These are phyloP conservation scores for Tremella mesenterica DNA, from an alignment of 768 basidiomycete species.

Conservation along the genomic window DNA sequence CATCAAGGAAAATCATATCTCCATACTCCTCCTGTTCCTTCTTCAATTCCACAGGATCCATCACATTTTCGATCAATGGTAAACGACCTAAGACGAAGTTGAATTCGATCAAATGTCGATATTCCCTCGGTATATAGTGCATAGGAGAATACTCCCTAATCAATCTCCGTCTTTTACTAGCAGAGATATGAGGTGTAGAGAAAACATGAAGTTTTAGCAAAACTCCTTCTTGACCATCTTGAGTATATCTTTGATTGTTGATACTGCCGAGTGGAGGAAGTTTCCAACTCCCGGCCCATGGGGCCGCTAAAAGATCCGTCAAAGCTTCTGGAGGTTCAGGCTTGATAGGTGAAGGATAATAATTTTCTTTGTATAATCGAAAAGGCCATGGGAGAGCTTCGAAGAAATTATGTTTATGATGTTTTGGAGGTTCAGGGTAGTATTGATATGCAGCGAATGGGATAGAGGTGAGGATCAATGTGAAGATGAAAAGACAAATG, in stretches of 20 bases:
- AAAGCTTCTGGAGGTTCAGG: not conserved
- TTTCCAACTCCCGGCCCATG: not conserved
- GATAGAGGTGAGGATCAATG: too few species aligned
- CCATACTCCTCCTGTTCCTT: slow-evolving; percentile 16
- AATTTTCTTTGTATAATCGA: not conserved
- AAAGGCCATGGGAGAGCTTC: not conserved
- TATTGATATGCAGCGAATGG: too few species aligned
- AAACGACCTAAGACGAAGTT: slow-evolving; percentile 4
- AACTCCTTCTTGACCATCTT: not conserved
- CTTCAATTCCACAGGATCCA: slow-evolving; percentile 12
- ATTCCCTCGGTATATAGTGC: not conserved
- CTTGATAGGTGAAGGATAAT: not conserved
- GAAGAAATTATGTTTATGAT: not conserved
- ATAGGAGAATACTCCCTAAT: slow-evolving; percentile 1
- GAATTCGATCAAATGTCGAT: slow-evolving; percentile 5
- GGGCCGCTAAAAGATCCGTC: not conserved
- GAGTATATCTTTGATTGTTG: too few species aligned
- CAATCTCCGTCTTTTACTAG: not conserved
- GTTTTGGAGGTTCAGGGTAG: too few species aligned
- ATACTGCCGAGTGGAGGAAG: not conserved
- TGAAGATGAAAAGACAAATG: too few species aligned
- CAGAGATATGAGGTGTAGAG: slow-evolving; percentile 3
- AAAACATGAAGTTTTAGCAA: slow-evolving; percentile 13
- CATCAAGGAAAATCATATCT: slow-evolving; percentile 30
- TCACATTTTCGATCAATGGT: not conserved